Evolutionary conservation across 1,284 basidiomycete genomes (phyloP).

Genomic region (Phylloboletellus chloephorus): DNA sequence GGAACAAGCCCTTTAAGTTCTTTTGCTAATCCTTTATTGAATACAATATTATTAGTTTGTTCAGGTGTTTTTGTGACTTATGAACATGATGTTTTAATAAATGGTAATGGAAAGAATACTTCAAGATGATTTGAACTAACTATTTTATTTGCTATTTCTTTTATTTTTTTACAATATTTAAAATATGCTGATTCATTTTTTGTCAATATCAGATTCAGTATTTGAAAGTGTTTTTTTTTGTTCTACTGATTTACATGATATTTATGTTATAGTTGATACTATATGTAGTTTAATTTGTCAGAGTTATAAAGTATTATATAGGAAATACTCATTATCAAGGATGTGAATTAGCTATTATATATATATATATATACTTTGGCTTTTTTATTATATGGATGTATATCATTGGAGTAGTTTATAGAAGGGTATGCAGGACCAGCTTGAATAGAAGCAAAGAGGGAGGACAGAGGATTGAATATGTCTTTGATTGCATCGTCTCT

Average conservation of each 20-base stretch:
- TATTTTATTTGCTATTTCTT: conserved; percentile 1
- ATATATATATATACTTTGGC: background rate
- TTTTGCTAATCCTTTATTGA: too few relatives aligned
- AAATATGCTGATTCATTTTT: conserved; percentile 2
- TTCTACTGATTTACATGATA: conserved; percentile 1
- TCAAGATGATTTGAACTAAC: background rate
- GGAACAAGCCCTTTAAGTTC: too few relatives aligned
- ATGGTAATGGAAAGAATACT: background rate
- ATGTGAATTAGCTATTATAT: conserved; percentile 1
- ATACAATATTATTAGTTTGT: too few relatives aligned
- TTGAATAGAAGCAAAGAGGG: too few relatives aligned
- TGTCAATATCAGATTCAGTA: conserved; percentile 3
- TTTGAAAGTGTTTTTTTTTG: conserved; percentile 1
- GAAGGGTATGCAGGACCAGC: too few relatives aligned
- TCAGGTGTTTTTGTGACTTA: too few relatives aligned
- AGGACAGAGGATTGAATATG: too few relatives aligned
- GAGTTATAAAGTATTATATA: conserved; percentile 1
- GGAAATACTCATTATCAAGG: background rate
- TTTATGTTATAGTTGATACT: background rate
- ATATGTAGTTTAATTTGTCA: background rate
- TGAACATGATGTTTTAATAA: background rate
- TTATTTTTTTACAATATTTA: conserved; percentile 2
- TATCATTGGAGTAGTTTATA: conserved; percentile 1
- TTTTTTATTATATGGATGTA: background rate
- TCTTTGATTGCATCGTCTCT: too few relatives aligned